Evolutionary conservation across 306 rosid species (phyloP).

Genomic region (Vigna unguiculata): DNA sequence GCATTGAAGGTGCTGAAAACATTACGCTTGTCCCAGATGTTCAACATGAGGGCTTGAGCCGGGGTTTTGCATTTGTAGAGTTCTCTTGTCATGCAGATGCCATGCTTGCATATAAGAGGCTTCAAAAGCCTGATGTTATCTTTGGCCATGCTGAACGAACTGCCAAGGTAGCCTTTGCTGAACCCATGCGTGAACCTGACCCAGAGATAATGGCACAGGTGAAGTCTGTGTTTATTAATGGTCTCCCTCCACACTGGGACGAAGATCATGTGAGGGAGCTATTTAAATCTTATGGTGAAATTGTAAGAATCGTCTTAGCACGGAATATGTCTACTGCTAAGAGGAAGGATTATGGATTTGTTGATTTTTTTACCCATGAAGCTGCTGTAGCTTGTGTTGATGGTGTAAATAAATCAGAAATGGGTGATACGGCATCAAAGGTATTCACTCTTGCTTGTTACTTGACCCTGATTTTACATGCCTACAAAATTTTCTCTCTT

Average conservation of each 20-base stretch:
- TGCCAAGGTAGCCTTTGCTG: conserved; percentile 90
- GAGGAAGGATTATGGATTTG: conserved; percentile 89
- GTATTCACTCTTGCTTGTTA: conserved; percentile 47
- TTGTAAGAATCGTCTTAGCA: conserved; percentile 66
- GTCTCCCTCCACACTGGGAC: conserved; percentile 81
- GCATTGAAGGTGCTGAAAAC: conserved; percentile 74
- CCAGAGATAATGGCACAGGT: conserved; percentile 83
- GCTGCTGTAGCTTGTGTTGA: conserved; percentile 76
- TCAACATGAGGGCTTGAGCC: conserved; percentile 70
- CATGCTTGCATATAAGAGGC: conserved; percentile 84
- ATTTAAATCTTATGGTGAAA: conserved; percentile 70
- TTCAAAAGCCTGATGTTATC: conserved; percentile 82
- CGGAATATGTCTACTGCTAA: conserved; percentile 75
- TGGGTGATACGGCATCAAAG: conserved; percentile 69
- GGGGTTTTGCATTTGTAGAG: conserved; percentile 86
- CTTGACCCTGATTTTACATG: conserved; percentile 19
- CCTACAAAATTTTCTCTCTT: conserved; percentile 4
- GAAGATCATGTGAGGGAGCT: conserved; percentile 63
- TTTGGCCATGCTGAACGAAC: conserved; percentile 89
- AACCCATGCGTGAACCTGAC: conserved; percentile 73
- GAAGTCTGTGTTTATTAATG: conserved; percentile 80
- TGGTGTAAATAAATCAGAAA: conserved; percentile 62
- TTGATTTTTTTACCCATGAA: conserved; percentile 83
- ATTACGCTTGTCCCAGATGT: conserved; percentile 74
- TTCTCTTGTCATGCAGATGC: conserved; percentile 80